Evolutionary conservation across 208 protist genomes (phyloP), one percentile per base, ranked within the genome.

Genomic region (Trichomonas tenax): DNA sequence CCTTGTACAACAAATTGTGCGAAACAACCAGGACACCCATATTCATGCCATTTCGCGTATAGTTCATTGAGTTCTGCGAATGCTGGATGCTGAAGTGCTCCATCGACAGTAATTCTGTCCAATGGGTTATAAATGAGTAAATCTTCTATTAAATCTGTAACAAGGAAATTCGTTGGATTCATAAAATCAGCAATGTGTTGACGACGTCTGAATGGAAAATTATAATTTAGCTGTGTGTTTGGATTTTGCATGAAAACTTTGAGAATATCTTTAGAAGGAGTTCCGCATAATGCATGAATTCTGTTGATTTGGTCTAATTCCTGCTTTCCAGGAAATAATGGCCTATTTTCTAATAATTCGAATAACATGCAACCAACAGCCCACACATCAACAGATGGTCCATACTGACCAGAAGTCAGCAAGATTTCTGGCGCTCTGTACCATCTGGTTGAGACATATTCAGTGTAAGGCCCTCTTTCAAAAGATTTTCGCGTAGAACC

Each of bases 291-390:
- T 11, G 23, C n/a, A n/a, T 90, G 82, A n/a, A 90, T 90, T 23
- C 17, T 90, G 17, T 90, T 90, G 31, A 90, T 34, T 48, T 90
- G 82, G n/a, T 90, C 82, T 21, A 90, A n/a, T 36, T 90, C n/a
- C 38, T 90, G 44, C 34, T 90, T 36, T 31, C 96, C 96, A 26
- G 95, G 49, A 72, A 97, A 97, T 21, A 97, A 88, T n/a, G 97
- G 97, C 44, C 38, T 38, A 44, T 81, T 89, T 63, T 48, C 26
- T 10, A 97, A 38, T 31, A 97, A 14, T 96, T 97, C 97, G 14
- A 38, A 96, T 15, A 97, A 96, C 41, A 97, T 58, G 93, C 97
- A 97, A 21, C 97, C 97, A 63, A 96, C 95, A 8, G 96, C 84
- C 96, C 96, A 97, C 0, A 97, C 38, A 63, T 97, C 96, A 26